phyloP scores from a whole-genome alignment of 2,329 filamentous ascomycete genomes.

The Ceratocystis eucalypticola region DNA sequence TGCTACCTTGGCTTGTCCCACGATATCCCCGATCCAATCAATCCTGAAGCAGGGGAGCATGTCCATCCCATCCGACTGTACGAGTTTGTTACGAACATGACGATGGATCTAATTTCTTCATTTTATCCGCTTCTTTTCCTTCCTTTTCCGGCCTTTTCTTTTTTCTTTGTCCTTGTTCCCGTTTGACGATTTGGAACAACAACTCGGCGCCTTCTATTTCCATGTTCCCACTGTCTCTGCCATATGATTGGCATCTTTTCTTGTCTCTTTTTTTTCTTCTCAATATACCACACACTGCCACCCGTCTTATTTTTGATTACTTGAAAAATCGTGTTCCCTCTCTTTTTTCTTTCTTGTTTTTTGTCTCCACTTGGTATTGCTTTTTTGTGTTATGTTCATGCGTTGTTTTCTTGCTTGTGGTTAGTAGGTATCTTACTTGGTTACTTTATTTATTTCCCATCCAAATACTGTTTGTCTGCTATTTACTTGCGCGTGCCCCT shows the following conservation, averaged over 20 bases:
- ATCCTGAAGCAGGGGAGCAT: conserved; percentile 5
- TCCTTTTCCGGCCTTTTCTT: not conserved
- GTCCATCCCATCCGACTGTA: conserved; percentile 4
- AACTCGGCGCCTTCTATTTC: not conserved
- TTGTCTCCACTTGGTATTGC: not conserved
- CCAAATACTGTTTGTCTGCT: not conserved
- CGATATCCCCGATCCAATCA: not conserved
- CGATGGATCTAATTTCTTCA: conserved; percentile 16
- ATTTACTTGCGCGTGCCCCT: not conserved
- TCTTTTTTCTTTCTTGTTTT: not conserved
- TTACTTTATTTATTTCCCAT: not conserved
- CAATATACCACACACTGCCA: conserved; percentile 15
- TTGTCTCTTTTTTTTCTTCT: conserved; percentile 10
- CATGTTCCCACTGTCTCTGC: not conserved
- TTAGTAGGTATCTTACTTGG: conserved; percentile 1
- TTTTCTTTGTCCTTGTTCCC: conserved; percentile 5
- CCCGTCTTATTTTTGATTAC: not conserved
- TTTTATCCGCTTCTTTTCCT: conserved; percentile 4
- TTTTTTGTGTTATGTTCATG: not conserved
- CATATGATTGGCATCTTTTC: conserved; percentile 3
- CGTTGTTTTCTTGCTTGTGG: not conserved
- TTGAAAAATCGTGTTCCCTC: conserved; percentile 6
- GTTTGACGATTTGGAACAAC: conserved; percentile 1
- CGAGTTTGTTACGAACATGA: conserved; percentile 18
- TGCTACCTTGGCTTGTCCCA: not conserved